A percentile compares a stretch with the other conserved stretches of the same genome.
Conservation (phyloP, 257 asterid genomes). For the Lantana camara region DNA sequence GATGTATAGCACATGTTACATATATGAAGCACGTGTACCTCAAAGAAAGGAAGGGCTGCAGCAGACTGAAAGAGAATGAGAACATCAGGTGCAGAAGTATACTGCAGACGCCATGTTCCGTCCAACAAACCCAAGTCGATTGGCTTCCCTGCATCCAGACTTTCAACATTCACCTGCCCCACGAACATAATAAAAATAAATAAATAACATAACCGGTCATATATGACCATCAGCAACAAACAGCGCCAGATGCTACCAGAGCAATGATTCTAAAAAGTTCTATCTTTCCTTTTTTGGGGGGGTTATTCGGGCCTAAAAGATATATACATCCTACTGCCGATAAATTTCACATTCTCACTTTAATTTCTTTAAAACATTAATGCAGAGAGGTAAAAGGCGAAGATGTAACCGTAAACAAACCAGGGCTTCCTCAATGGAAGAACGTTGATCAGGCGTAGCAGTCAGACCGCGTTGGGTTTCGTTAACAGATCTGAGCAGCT, state of each 20-base stretch:
- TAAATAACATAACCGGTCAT: no score
- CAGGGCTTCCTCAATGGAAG: conserved; percentile 76
- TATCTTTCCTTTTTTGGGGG: no score
- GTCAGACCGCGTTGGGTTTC: conserved; percentile 82
- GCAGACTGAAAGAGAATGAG: conserved; percentile 76
- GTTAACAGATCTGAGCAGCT: conserved; percentile 60
- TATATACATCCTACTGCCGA: no score
- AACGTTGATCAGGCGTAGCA: conserved; percentile 66
- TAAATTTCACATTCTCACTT: no score
- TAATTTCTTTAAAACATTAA: no score
- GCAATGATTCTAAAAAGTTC: no score
- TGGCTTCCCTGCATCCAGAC: conserved; percentile 61
- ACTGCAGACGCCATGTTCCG: conserved; percentile 97
- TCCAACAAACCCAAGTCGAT: conserved; percentile 59
- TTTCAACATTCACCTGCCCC: conserved; percentile 71
- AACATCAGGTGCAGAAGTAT: conserved; percentile 89
- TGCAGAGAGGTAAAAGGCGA: background rate
- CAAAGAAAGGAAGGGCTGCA: conserved; percentile 70
- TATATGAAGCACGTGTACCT: conserved; percentile 41
- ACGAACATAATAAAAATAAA: no score
- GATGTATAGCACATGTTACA: background rate
- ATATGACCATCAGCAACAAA: no score
- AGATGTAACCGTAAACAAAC: conserved; percentile 26
- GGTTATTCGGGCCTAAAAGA: no score
- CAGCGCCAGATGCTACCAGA: no score